Conservation (phyloP, 129 eudicot genomes). For the Logfia minima region DNA sequence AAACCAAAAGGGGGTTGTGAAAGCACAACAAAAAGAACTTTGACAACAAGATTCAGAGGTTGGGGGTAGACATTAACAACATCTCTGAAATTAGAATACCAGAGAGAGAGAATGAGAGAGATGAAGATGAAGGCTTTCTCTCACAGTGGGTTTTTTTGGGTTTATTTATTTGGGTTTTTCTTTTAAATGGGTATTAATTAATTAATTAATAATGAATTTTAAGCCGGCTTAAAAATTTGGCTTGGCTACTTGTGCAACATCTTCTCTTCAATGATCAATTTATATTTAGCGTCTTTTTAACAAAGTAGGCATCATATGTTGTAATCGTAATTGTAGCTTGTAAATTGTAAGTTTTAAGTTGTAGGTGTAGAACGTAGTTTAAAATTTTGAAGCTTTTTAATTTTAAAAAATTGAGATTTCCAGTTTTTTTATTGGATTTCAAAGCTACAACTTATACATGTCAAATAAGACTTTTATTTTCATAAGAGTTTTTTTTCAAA, state of each 20-base stretch:
- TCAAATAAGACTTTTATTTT: too few species aligned
- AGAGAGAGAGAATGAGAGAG: constrained; percentile 1
- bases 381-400: too few species aligned
- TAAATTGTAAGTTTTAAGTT: too few species aligned
- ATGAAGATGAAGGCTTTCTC: constrained; percentile 17
- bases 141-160: constrained; percentile 20
- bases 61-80: constrained; percentile 69
- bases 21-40: constrained; percentile 21
- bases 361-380: too few species aligned
- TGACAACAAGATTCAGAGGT: constrained; percentile 35
- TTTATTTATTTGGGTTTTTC: constrained; percentile 36
- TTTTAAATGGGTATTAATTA: constrained; percentile 15
- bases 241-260: constrained; percentile 4
- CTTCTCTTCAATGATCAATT: neutral
- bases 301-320: too few species aligned
- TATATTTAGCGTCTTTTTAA: too few species aligned
- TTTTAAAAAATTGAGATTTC: too few species aligned
- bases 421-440: too few species aligned
- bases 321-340: too few species aligned
- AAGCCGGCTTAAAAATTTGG: constrained; percentile 32
- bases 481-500: too few species aligned
- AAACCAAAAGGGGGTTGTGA: constrained; percentile 17
- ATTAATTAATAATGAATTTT: too few species aligned
- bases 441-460: too few species aligned
- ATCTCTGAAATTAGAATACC: constrained; percentile 23